These are phyloP conservation scores for Tanacetum coccineum DNA, from an alignment of 129 eudicot species.

Conservation along the genomic window DNA sequence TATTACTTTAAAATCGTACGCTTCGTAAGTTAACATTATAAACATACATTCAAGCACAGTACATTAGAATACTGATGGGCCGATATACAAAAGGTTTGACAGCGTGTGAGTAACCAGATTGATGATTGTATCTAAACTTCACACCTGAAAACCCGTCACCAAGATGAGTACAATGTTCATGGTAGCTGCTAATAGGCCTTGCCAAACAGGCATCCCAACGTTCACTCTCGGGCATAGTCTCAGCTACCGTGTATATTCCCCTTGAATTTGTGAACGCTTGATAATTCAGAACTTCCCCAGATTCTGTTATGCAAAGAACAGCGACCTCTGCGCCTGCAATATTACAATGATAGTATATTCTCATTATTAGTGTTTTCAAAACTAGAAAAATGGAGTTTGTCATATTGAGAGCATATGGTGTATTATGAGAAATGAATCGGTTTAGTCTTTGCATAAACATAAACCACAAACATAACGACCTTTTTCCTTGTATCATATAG, in stretches of 20 bases:
- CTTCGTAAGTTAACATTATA: slow-evolving; percentile 2
- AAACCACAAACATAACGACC: no score
- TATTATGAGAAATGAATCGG: not conserved
- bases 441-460: not conserved
- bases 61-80: slow-evolving; percentile 52
- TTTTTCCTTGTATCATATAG: no score
- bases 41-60: slow-evolving; percentile 48
- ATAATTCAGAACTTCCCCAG: slow-evolving; percentile 87
- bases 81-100: slow-evolving; percentile 84
- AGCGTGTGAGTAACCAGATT: slow-evolving; percentile 71
- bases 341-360: not conserved
- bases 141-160: slow-evolving; percentile 78
- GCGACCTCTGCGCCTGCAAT: slow-evolving; percentile 98
- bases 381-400: not conserved
- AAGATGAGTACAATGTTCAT: slow-evolving; percentile 71
- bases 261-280: slow-evolving; percentile 88
- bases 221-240: slow-evolving; percentile 95
- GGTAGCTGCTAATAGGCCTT: slow-evolving; percentile 96
- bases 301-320: slow-evolving; percentile 95
- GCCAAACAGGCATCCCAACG: slow-evolving; percentile 96
- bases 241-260: slow-evolving; percentile 92
- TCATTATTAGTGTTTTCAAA: not conserved
- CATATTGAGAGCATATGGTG: not conserved
- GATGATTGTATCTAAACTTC: slow-evolving; percentile 72
- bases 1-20: slow-evolving; percentile 18